Evolutionary conservation across 768 basidiomycete species (phyloP).

Genomic region (Gyrodon lividus): DNA sequence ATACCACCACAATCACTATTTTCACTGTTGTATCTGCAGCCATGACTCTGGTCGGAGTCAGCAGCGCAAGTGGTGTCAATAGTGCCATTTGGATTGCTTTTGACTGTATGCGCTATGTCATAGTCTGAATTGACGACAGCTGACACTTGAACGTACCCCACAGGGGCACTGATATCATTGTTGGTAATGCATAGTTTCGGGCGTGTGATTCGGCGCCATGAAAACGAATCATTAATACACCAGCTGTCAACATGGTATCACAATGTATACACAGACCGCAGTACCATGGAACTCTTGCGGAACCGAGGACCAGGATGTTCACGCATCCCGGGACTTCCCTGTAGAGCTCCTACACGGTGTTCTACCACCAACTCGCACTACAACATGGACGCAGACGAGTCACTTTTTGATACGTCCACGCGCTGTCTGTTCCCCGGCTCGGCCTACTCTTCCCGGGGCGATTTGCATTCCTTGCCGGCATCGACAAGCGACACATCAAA

Average conservation of each 20-base stretch:
- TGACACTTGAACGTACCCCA: constrained; percentile 3
- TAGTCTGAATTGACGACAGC: constrained; percentile 1
- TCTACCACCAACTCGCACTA: not conserved
- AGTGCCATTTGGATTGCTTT: constrained; percentile 52
- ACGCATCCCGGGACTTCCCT: constrained; percentile 1
- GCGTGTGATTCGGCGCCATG: constrained; percentile 59
- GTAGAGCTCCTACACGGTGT: constrained; percentile 1
- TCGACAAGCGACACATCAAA: constrained; percentile 18
- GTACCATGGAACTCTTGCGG: constrained; percentile 4
- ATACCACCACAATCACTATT: constrained; percentile 52
- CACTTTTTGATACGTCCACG: constrained; percentile 3
- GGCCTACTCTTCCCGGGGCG: constrained; percentile 3
- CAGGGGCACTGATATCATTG: constrained; percentile 57
- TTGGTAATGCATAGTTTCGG: constrained; percentile 59
- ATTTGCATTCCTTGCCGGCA: constrained; percentile 9
- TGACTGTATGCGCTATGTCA: constrained; percentile 44
- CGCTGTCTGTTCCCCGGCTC: constrained; percentile 12
- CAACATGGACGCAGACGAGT: not conserved
- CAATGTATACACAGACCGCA: constrained; percentile 30
- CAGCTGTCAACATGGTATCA: constrained; percentile 44
- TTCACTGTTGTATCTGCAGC: constrained; percentile 48
- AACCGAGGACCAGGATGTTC: constrained; percentile 2
- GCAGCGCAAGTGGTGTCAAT: constrained; percentile 43
- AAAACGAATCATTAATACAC: constrained; percentile 53
- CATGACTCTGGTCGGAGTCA: constrained; percentile 50